Conservation (phyloP, 139 green algal genomes). For the Nannochloris sp. region DNA sequence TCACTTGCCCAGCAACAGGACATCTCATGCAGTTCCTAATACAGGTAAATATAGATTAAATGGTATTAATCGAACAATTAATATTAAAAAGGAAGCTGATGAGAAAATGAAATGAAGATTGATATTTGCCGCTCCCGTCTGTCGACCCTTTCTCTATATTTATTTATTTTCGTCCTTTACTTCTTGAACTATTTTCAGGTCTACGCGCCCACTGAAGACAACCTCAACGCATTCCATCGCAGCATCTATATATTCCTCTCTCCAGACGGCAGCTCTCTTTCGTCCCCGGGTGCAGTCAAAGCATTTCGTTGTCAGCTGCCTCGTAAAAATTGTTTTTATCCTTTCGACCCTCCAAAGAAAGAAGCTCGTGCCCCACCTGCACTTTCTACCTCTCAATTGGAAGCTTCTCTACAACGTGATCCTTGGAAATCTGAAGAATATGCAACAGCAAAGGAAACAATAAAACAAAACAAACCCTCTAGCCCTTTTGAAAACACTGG, state of each 20-base stretch:
- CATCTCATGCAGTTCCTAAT: constrained; percentile 53
- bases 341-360: constrained; percentile 35
- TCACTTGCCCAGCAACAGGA: constrained; percentile 43
- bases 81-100: constrained; percentile 4
- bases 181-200: constrained; percentile 17
- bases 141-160: no score
- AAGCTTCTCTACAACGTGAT: constrained; percentile 25
- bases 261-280: constrained; percentile 44
- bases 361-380: constrained; percentile 24
- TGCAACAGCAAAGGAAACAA: neutral
- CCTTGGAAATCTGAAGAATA: constrained; percentile 27
- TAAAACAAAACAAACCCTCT: no score
- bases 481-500: no score
- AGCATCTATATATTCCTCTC: constrained; percentile 61
- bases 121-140: no score
- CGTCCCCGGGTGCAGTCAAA: constrained; percentile 41
- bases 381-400: constrained; percentile 14
- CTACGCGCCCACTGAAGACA: constrained; percentile 52
- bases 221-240: constrained; percentile 54
- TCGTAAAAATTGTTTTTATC: constrained; percentile 68
- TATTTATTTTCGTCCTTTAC: neutral
- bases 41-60: constrained; percentile 37
- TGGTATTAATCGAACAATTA: neutral
- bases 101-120: no score
- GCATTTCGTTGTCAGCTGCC: constrained; percentile 77